A percentile compares a stretch with the other conserved stretches of the same genome.
phyloP scores from a whole-genome alignment of 75 land plant species.

The Pinus tabuliformis region DNA sequence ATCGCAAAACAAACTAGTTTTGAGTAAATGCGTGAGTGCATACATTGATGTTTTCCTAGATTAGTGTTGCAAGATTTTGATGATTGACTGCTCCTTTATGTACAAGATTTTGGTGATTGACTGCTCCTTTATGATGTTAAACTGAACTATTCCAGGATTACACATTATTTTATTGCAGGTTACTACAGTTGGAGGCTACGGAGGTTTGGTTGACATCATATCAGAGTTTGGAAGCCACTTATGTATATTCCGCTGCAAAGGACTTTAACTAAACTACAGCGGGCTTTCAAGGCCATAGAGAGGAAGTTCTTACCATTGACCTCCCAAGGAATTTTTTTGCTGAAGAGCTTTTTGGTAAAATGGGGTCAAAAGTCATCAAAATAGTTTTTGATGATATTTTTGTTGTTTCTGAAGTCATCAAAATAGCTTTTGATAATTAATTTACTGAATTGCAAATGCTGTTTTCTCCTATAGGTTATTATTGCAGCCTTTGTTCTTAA shows the following conservation, averaged over 20 bases:
- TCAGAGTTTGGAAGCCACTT: slow-evolving; percentile 86
- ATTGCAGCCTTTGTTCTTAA: too few species aligned
- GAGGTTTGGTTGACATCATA: slow-evolving; percentile 76
- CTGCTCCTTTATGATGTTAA: background rate
- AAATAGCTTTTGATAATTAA: too few species aligned
- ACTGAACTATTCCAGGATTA: background rate
- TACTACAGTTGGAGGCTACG: slow-evolving; percentile 73
- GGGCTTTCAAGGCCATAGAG: too few species aligned
- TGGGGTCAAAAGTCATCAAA: too few species aligned
- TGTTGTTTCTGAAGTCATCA: too few species aligned
- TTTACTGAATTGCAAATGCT: too few species aligned
- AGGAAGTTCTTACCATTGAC: too few species aligned
- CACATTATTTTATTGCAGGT: slow-evolving; percentile 29
- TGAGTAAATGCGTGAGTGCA: background rate
- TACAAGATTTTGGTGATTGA: background rate
- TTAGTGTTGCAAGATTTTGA: background rate
- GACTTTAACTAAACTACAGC: background rate
- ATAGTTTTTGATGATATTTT: too few species aligned
- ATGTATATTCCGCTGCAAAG: slow-evolving; percentile 61
- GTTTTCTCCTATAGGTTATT: too few species aligned
- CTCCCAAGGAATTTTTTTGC: too few species aligned
- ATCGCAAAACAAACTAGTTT: background rate
- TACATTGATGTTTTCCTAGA: background rate
- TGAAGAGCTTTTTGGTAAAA: too few species aligned
- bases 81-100: background rate